These are phyloP conservation scores for Candolleomyces eurysporus DNA, from an alignment of 768 basidiomycete genomes.

Conservation along the genomic window DNA sequence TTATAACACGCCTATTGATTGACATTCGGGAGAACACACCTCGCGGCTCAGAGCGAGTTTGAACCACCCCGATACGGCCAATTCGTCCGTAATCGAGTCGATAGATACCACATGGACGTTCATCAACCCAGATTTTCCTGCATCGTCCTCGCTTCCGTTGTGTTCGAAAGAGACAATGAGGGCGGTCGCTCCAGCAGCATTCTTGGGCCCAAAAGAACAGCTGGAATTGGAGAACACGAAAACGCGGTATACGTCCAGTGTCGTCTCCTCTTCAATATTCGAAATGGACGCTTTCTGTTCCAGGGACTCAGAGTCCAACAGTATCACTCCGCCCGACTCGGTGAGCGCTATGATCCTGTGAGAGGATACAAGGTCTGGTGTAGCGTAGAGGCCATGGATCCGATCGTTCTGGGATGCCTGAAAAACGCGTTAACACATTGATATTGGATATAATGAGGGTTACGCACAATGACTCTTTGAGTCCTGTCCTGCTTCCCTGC, in stretches of 20 bases:
- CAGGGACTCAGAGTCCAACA: constrained; percentile 22
- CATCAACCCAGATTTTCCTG: constrained; percentile 14
- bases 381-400: constrained; percentile 21
- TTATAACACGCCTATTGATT: constrained; percentile 5
- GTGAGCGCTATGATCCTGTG: constrained; percentile 23
- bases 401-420: constrained; percentile 21
- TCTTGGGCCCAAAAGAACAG: constrained; percentile 7
- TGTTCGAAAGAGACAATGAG: constrained; percentile 16
- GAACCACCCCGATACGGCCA: constrained; percentile 22
- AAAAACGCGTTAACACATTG: too few species aligned
- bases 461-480: constrained; percentile 40
- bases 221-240: constrained; percentile 17
- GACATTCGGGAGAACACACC: constrained; percentile 17
- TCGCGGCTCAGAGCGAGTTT: constrained; percentile 29
- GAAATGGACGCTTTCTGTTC: constrained; percentile 17
- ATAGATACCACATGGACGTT: constrained; percentile 31
- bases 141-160: too few species aligned
- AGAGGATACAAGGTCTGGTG: constrained; percentile 15
- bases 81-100: constrained; percentile 28
- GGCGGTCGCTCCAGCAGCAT: constrained; percentile 16
- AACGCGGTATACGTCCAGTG: constrained; percentile 14
- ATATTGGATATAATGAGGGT: background rate
- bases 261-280: constrained; percentile 8
- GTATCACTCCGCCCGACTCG: constrained; percentile 18
- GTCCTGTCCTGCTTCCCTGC: constrained; percentile 20